These are phyloP conservation scores for Neofusicoccum umdonicola DNA, from an alignment of 2,329 filamentous ascomycete genomes.

Conservation along the genomic window DNA sequence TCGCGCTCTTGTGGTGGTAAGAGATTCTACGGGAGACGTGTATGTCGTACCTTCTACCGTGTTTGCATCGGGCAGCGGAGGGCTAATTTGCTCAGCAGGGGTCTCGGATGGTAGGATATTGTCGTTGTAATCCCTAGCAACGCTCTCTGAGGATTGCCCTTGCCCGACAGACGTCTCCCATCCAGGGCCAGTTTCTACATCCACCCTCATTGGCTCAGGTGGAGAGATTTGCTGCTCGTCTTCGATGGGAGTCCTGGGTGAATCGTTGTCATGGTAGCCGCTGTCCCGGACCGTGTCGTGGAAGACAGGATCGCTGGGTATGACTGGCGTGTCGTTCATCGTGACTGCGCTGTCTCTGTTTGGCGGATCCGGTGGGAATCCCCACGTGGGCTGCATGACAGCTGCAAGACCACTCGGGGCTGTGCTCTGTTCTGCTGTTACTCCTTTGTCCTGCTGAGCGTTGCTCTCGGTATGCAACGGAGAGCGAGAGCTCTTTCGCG, in stretches of 20 bases:
- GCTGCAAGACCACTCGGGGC: neutral
- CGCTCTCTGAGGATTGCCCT: neutral
- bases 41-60: conserved; percentile 12
- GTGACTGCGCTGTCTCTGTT: conserved; percentile 43
- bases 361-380: conserved; percentile 30
- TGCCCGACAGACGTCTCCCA: conserved; percentile 20
- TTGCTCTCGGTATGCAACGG: neutral
- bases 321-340: conserved; percentile 44
- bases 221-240: neutral
- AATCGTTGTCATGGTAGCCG: conserved; percentile 37
- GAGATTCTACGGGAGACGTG: conserved; percentile 28
- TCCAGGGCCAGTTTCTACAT: conserved; percentile 22
- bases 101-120: neutral
- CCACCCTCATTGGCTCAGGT: neutral
- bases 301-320: conserved; percentile 28
- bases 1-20: conserved; percentile 33
- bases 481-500: neutral
- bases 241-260: neutral
- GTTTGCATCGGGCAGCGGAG: conserved; percentile 17
- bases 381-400: conserved; percentile 30
- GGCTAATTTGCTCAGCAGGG: conserved; percentile 18
- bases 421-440: neutral
- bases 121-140: neutral
- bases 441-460: neutral
- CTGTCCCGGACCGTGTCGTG: conserved; percentile 41